These are phyloP conservation scores for Powellomyces hirtus DNA, from an alignment of 192 early-diverging fungal species.

Conservation along the genomic window DNA sequence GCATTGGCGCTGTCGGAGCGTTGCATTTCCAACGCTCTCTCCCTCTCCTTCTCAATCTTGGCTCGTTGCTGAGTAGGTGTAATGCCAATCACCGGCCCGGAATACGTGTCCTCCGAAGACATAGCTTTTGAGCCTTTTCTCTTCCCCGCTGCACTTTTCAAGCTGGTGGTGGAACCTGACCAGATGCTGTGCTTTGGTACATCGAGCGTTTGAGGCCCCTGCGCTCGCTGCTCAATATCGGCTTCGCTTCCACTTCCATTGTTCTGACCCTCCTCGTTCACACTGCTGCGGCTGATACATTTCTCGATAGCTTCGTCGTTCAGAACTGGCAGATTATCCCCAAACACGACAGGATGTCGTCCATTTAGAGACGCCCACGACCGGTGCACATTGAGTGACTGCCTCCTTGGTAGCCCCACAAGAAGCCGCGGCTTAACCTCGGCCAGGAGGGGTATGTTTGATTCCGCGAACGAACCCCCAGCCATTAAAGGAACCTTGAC, in stretches of 20 bases:
- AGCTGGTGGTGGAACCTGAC: neutral
- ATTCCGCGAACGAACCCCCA: neutral
- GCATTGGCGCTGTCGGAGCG: too few species aligned
- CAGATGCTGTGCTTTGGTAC: neutral
- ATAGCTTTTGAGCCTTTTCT: neutral
- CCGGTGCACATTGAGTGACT: too few species aligned
- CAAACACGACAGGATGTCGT: neutral
- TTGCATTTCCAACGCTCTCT: neutral
- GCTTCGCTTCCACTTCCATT: neutral
- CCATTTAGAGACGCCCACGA: neutral
- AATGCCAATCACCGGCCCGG: neutral
- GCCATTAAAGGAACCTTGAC: neutral
- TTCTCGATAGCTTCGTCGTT: slow-evolving; percentile 1
- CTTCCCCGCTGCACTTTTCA: neutral
- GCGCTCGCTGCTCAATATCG: neutral
- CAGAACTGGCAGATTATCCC: neutral
- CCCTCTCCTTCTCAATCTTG: neutral
- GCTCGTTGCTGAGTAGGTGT: neutral
- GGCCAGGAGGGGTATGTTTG: neutral
- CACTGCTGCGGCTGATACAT: neutral
- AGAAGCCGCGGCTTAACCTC: neutral
- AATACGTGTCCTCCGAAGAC: neutral
- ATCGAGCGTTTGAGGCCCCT: neutral
- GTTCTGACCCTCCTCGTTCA: neutral
- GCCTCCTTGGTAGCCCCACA: neutral